These are phyloP conservation scores for Curvularia spicifera DNA, from an alignment of 2,329 filamentous ascomycete genomes.

Conservation along the genomic window DNA sequence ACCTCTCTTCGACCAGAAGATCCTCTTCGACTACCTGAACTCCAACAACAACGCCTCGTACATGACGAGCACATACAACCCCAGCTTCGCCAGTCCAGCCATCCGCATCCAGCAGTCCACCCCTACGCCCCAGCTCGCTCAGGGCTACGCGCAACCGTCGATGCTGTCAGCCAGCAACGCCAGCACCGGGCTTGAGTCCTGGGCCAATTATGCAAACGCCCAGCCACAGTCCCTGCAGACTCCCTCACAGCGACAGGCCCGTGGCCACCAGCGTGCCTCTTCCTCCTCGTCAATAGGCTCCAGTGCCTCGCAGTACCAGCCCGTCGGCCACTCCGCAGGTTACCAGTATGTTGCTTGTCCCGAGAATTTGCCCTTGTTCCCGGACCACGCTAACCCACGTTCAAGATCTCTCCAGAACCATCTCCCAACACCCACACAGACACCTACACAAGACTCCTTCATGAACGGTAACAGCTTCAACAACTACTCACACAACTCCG, in stretches of 20 bases:
- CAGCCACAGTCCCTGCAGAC: constrained; percentile 45
- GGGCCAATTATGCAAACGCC: constrained; percentile 43
- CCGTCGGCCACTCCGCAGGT: constrained; percentile 32
- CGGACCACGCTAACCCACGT: constrained; percentile 43
- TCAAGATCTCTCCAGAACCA: constrained; percentile 56
- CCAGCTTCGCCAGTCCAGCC: constrained; percentile 45
- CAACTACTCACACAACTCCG: constrained; percentile 53
- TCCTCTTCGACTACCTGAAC: constrained; percentile 49
- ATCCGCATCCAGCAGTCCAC: constrained; percentile 52
- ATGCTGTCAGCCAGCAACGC: constrained; percentile 41
- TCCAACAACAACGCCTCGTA: constrained; percentile 43
- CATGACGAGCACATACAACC: constrained; percentile 43
- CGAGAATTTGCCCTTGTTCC: constrained; percentile 53
- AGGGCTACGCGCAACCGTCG: constrained; percentile 37
- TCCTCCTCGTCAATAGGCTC: constrained; percentile 51
- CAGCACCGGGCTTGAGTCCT: constrained; percentile 37
- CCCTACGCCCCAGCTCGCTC: constrained; percentile 44
- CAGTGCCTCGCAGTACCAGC: constrained; percentile 44
- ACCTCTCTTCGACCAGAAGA: constrained; percentile 41
- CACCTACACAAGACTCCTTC: constrained; percentile 60
- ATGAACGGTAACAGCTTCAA: constrained; percentile 55
- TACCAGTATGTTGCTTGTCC: constrained; percentile 56
- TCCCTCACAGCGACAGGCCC: constrained; percentile 36
- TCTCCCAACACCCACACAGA: constrained; percentile 62
- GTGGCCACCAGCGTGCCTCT: constrained; percentile 48